phyloP scores from a whole-genome alignment of 192 early-diverging fungal species.

The Linnemannia elongata region DNA sequence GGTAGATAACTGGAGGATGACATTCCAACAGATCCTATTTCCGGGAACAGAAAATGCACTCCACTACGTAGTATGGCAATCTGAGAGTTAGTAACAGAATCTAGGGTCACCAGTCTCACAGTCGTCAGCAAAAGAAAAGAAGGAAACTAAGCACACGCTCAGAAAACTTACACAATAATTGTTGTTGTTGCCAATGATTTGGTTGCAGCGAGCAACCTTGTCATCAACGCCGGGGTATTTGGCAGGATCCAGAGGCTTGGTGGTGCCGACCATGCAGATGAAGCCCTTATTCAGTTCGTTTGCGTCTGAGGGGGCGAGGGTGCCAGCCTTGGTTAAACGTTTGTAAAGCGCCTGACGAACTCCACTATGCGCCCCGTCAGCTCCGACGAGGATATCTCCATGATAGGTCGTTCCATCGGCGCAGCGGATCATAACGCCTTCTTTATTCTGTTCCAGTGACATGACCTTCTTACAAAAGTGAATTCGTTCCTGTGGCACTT shows the following conservation, averaged over 20 bases:
- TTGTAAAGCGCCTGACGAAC: constrained; percentile 2
- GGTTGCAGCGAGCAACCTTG: background rate
- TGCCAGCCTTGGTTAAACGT: background rate
- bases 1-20: background rate
- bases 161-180: background rate
- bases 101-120: too few relatives aligned
- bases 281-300: background rate
- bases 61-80: background rate
- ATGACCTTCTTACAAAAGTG: constrained; percentile 11
- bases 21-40: constrained; percentile 25
- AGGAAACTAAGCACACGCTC: too few relatives aligned
- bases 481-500: background rate
- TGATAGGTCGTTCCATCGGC: constrained; percentile 2
- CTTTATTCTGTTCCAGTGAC: background rate
- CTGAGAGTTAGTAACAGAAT: too few relatives aligned
- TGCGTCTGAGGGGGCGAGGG: background rate
- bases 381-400: constrained; percentile 34
- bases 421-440: constrained; percentile 14
- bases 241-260: background rate
- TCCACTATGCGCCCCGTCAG: constrained; percentile 10
- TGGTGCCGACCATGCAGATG: constrained; percentile 18
- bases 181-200: constrained; percentile 22
- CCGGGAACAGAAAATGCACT: constrained; percentile 16
- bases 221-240: constrained; percentile 13
- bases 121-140: too few relatives aligned